Evolutionary conservation across 2,329 filamentous ascomycete genomes (phyloP).

Genomic region (Fusarium sambucinum): DNA sequence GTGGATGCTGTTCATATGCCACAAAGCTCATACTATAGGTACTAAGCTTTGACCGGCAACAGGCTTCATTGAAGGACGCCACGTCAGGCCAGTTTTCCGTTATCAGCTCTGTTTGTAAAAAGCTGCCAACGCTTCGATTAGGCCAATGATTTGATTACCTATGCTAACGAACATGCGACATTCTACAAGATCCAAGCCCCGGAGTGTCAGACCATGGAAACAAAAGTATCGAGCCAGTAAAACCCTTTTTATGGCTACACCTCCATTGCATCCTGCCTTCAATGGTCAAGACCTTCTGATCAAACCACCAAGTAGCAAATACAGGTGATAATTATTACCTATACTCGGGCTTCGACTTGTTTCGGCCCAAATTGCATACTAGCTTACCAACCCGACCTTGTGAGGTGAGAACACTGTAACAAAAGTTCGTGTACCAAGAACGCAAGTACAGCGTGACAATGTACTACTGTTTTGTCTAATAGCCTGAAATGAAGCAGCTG

Average conservation of each 20-base stretch:
- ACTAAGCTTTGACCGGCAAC: constrained; percentile 2
- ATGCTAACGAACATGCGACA: background rate
- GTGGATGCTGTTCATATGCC: constrained; percentile 20
- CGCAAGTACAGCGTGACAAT: background rate
- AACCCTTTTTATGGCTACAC: too few relatives aligned
- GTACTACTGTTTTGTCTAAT: background rate
- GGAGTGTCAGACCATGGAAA: background rate
- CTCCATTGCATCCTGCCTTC: background rate
- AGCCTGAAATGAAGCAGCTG: constrained; percentile 6
- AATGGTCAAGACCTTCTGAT: background rate
- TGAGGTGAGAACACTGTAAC: background rate
- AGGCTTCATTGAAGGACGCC: constrained; percentile 13
- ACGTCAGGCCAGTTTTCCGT: constrained; percentile 18
- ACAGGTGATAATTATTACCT: background rate
- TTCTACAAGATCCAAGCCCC: background rate
- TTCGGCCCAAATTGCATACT: background rate
- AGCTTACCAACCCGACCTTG: too few relatives aligned
- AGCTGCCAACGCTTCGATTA: background rate
- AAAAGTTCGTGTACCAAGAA: background rate
- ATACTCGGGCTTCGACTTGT: background rate
- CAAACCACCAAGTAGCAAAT: background rate
- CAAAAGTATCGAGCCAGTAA: background rate
- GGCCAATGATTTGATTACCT: too few relatives aligned
- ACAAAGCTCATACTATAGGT: constrained; percentile 25
- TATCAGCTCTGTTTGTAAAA: constrained; percentile 20